Evolutionary conservation across 2,329 filamentous ascomycete genomes (phyloP).

Genomic region (Blastomyces parvus): DNA sequence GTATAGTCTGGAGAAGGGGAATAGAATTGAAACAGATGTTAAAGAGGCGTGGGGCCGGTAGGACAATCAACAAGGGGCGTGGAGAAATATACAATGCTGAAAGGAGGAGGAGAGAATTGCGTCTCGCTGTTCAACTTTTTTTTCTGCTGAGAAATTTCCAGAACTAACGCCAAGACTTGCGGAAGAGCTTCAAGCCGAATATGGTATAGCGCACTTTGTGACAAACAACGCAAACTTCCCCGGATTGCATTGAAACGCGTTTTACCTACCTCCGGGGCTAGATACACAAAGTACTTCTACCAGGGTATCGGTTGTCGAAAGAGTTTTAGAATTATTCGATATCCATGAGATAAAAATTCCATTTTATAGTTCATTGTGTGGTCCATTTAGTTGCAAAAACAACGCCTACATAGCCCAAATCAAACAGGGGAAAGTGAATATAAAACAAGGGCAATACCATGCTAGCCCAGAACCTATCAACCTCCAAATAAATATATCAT

Average conservation of each 20-base stretch:
- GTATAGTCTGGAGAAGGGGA: background rate
- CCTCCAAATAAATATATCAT: background rate
- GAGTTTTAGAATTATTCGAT: background rate
- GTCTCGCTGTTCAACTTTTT: slow-evolving; percentile 1
- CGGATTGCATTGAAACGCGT: background rate
- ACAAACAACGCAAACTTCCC: slow-evolving; percentile 6
- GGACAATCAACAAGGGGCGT: background rate
- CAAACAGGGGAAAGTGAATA: background rate
- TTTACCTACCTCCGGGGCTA: too few relatives aligned
- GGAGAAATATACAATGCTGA: background rate
- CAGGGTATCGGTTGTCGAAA: background rate
- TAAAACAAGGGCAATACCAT: background rate
- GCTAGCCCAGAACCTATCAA: background rate
- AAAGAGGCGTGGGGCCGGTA: background rate
- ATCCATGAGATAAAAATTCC: background rate
- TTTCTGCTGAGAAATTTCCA: slow-evolving; percentile 20
- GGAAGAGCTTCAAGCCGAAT: background rate
- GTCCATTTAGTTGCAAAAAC: background rate
- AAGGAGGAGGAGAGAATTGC: slow-evolving; percentile 6
- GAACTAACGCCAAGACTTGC: slow-evolving; percentile 18
- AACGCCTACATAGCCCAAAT: slow-evolving; percentile 5
- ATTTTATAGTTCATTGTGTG: background rate
- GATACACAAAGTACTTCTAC: too few relatives aligned
- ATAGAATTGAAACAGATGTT: background rate
- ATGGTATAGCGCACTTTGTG: background rate